Evolutionary conservation across 1,284 basidiomycete species (phyloP), one percentile per base, ranked within the genome.

Genomic region (Clitocybe nebularis): DNA sequence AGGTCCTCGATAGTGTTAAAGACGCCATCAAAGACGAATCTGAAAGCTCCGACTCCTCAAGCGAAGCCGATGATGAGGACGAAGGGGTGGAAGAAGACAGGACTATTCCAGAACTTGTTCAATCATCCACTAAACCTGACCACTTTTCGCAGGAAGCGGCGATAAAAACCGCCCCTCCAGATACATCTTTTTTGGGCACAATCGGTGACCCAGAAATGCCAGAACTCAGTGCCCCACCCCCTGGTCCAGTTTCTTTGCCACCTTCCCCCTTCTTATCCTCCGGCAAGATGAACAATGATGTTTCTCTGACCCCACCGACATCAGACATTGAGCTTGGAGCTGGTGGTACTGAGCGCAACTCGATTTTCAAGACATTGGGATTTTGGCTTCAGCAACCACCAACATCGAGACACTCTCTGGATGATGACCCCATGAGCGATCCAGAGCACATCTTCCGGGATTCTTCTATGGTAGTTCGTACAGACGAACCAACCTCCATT

Each of bases 401-500:
- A 8, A 60, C 63, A 11, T 71, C 70, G 45, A 74, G 75, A 17
- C 56, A 68, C 39, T 71, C 77, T 13, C 55, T 75, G 20, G 83
- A 84, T 8, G 83, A 86, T 20, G 85, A 88, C 54, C 73, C 76
- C 3, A 74, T 81, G 63, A 74, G 75, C 43, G 84, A 89, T 56
- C 84, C 84, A 3, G 93, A 95, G 55, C 93, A 96, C 58, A 86
- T 99, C 38, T 98, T 98, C 64, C 80, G 91, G 21, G 95, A 98
- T 59, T 94, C 92, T 10, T 85, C 87, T 1, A 95, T 98, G 76
- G 85, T 98, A 37, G 89, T 99, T 19, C 81, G 96, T 16, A 95
- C 94, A 36, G 94, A 98, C 60, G 96, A 99, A 63, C 96, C 96
- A 2, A 97, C 93, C 0, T 97, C 93, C 6, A 96, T 99, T 55